Evolutionary conservation across 2,329 filamentous ascomycete species (phyloP), one percentile per base, ranked within the genome.

Genomic region (Hypoxylon sp.): DNA sequence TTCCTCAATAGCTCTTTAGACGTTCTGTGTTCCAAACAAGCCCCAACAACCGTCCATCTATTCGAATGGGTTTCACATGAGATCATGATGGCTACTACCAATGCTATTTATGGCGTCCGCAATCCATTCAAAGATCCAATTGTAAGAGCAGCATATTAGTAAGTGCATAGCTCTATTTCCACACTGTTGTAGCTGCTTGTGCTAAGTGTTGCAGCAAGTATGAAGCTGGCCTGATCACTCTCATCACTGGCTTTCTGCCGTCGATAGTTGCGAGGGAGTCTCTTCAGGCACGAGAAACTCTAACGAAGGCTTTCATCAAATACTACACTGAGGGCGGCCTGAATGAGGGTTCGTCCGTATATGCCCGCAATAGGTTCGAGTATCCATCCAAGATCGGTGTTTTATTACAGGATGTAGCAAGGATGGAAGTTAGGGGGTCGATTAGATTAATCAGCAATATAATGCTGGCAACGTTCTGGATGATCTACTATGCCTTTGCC

Each of bases 401-500:
- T n/a, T 34, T 56, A 2, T 24, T 58, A 1, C 53, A 32, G 22
- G 61, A 69, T 17, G 48, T 55, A 11, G 64, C 67, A 6, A 62
- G 41, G 22, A 61, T 63, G 0, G 67, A 67, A 22, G 13, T 62
- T 1, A 61, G 55, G 0, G 56, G 56, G 15, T 44, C 37, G 1
- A 44, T 56, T 6, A 64, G 32, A 20, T 28, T 64, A 2, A 41
- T 69, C n/a, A 6, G 17, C 8, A 69, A 69, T 20, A 61, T 61
- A 1, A 11, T 67, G 0, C 61, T 61, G 5, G 46, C 28, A 17
- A 52, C 64, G 1, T 67, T 67, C 13, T 69, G 64, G 67, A 51
- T 67, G 26, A 30, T 62, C 19, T 69, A 64, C 30, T 59, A 67
- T n/a, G 34, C 59, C 10, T 65, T 63, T 2, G 61, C 67, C 2